Base-by-base conservation (phyloP, 2,329 filamentous ascomycete genomes). In the Talaromyces sp. region DNA sequence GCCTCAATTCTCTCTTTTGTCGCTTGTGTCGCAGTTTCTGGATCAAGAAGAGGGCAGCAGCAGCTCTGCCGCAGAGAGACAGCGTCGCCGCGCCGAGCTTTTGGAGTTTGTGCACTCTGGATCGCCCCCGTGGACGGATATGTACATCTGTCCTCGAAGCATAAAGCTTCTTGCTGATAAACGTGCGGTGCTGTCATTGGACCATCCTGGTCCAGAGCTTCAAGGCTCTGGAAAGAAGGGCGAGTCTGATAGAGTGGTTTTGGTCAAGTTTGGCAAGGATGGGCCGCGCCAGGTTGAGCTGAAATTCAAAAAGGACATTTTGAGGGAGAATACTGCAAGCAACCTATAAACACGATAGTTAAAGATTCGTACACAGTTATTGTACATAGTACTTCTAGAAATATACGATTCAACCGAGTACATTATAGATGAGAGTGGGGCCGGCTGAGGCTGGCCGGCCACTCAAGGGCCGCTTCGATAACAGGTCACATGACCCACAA, bases 1-100 rank as follows among this genome's bases (percentile, higher is more conserved):
- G 4, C 95, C 95, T 0, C 95, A 98, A 70, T 89, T 88, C 70
- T 79, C 87, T 63, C 76, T 88, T 8, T 74, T 86, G 2, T 75
- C 80, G 49, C 71, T 86, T 6, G 73, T 84, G 1, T 72, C 80
- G 0, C 75, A 76, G 4, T 83, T 81, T 62, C 74, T 86, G 10
- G 75, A 80, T 19, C 66, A 73, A n/a, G 70, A 72, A 52, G 61
- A 68, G 55, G 59, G 38, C 69, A 68, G 19, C 24, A 60, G 35
- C 69, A 68, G 26, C 24, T 21, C 55, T 49, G n/a, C 68, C 1
- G 26, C 66, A 31, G 67, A 72, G 49, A 68, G 73, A 49, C 62
- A 67, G 57, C 68, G 63, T 26, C 75, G 81, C 43, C 71, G 82
- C 13, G 69, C 78, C 14, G 72, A 75, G 10, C 72, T 86, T 55